phyloP scores from a whole-genome alignment of 768 basidiomycete genomes.

The Leccinum longicurvipes region DNA sequence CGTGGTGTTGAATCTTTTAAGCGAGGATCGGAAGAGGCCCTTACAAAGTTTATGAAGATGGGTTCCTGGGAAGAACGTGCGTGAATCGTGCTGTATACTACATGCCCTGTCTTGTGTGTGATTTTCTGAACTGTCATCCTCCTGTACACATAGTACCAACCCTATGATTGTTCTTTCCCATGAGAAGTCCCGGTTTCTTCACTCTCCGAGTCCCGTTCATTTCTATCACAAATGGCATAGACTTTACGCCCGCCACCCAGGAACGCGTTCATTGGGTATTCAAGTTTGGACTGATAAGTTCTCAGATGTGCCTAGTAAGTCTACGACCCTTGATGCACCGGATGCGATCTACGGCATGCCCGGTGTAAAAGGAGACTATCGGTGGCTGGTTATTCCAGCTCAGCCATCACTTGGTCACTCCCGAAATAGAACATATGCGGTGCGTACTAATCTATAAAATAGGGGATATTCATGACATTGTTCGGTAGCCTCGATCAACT shows the following conservation, averaged over 20 bases:
- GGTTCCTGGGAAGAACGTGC: slow-evolving; percentile 61
- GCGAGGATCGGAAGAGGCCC: slow-evolving; percentile 81
- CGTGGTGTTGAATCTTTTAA: slow-evolving; percentile 85
- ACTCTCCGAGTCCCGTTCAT: neutral
- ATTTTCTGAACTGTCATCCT: slow-evolving; percentile 1
- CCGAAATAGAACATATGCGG: slow-evolving; percentile 19
- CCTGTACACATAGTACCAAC: neutral
- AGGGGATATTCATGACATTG: slow-evolving; percentile 4
- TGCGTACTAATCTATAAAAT: slow-evolving; percentile 16
- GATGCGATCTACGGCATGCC: neutral
- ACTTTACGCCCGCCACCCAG: neutral
- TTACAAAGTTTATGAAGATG: slow-evolving; percentile 79
- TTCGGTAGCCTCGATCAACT: slow-evolving; percentile 8
- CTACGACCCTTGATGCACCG: neutral
- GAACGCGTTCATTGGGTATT: too few species aligned
- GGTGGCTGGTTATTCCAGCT: slow-evolving; percentile 3
- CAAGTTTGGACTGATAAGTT: too few species aligned
- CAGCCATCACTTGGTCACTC: slow-evolving; percentile 19
- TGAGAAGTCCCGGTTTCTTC: neutral
- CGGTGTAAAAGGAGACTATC: too few species aligned
- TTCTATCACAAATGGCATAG: neutral
- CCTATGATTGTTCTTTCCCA: neutral
- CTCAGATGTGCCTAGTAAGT: neutral
- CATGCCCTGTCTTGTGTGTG: neutral
- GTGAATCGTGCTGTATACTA: slow-evolving; percentile 3